Conservation (phyloP, 768 basidiomycete genomes). For the Naganishia vishniacii region DNA sequence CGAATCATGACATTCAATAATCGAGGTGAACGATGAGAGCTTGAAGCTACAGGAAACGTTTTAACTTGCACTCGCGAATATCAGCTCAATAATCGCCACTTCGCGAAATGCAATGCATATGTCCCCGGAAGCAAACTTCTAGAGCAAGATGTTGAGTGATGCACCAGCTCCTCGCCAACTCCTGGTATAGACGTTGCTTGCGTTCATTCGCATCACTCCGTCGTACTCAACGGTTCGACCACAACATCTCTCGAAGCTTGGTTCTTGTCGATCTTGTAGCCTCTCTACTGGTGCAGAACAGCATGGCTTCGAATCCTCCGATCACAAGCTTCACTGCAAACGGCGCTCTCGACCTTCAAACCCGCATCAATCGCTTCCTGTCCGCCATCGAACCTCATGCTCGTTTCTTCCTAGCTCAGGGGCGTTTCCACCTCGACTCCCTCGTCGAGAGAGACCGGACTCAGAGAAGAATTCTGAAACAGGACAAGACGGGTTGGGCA, state of each 20-base stretch:
- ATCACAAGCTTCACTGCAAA: neutral
- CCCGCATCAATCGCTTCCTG: conserved; percentile 15
- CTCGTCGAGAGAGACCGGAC: neutral
- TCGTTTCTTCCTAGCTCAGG: conserved; percentile 2
- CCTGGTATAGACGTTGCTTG: too few relatives aligned
- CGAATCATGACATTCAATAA: too few relatives aligned
- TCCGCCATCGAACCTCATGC: conserved; percentile 2
- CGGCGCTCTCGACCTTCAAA: conserved; percentile 1
- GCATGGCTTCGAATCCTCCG: conserved; percentile 17
- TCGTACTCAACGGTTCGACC: too few relatives aligned
- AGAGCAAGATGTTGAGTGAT: neutral
- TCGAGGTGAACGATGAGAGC: too few relatives aligned
- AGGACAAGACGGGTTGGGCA: conserved; percentile 12
- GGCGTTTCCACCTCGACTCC: neutral
- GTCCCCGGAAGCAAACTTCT: neutral
- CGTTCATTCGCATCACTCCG: neutral
- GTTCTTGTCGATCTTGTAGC: neutral
- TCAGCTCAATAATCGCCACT: too few relatives aligned
- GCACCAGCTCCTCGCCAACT: neutral
- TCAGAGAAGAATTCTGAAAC: neutral
- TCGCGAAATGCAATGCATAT: too few relatives aligned
- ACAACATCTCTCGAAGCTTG: too few relatives aligned
- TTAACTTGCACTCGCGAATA: too few relatives aligned
- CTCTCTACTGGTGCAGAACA: neutral
- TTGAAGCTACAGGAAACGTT: too few relatives aligned